A percentile compares a stretch with the other conserved stretches of the same genome.
Conservation (phyloP, 257 asterid species). For the Prunella vulgaris region DNA sequence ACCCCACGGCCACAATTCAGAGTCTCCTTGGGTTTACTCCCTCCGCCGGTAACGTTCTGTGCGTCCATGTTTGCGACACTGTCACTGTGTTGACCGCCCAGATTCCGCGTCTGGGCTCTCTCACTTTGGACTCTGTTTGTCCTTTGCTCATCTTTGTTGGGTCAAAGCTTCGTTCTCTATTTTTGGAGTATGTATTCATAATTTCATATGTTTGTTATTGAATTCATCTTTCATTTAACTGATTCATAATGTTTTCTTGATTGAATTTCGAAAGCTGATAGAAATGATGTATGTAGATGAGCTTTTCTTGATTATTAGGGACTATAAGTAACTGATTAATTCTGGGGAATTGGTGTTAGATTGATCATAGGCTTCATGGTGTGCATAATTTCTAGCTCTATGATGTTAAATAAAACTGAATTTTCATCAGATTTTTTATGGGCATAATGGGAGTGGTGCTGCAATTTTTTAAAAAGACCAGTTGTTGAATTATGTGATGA, state of each 20-base stretch:
- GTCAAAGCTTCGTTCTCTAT: slow-evolving; percentile 73
- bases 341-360: not conserved
- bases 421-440: slow-evolving; percentile 68
- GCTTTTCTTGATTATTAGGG: not conserved
- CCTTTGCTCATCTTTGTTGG: no score
- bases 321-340: not conserved
- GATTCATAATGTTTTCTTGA: not conserved
- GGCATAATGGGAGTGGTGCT: slow-evolving; percentile 78
- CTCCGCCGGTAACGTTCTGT: no score
- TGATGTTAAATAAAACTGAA: not conserved
- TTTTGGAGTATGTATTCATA: slow-evolving; percentile 58
- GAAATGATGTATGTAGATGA: not conserved
- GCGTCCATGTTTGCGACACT: no score
- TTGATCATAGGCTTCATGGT: not conserved
- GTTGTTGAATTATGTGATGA: slow-evolving; percentile 48
- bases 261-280: not conserved
- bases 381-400: not conserved
- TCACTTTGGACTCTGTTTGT: no score
- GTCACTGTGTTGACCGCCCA: no score
- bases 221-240: not conserved
- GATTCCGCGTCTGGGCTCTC: no score
- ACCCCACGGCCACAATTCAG: no score
- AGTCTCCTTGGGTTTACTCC: no score
- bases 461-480: slow-evolving; percentile 69
- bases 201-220: not conserved